Evolutionary conservation across 2,329 filamentous ascomycete species (phyloP).

Genomic region (Sporothrix pallida): DNA sequence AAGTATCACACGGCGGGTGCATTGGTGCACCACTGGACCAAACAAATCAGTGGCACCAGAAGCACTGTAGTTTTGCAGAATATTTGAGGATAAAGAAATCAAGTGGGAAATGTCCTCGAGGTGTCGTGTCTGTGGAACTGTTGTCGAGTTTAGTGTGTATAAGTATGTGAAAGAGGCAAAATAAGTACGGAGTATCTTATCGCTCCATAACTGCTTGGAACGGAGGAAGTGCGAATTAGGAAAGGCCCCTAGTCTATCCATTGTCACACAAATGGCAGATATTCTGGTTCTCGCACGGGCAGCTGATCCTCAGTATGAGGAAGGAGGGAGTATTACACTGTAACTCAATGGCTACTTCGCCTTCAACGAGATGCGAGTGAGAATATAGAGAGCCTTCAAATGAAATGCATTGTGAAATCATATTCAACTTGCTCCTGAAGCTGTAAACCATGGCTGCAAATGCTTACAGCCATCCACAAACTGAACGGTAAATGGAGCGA

Average conservation of each 20-base stretch:
- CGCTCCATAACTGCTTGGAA: neutral
- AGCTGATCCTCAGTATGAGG: neutral
- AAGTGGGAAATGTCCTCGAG: too few relatives aligned
- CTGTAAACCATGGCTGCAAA: too few relatives aligned
- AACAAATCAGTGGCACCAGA: neutral
- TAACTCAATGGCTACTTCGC: neutral
- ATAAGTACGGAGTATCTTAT: neutral
- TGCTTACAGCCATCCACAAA: neutral
- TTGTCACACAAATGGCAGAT: constrained; percentile 11
- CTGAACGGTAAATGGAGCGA: neutral
- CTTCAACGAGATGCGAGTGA: neutral
- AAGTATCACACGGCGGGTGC: constrained; percentile 12
- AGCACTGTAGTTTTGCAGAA: neutral
- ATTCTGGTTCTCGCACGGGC: neutral
- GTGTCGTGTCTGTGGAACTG: neutral
- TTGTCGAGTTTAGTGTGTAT: neutral
- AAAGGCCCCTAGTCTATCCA: neutral
- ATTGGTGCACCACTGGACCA: neutral
- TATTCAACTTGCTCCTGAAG: neutral
- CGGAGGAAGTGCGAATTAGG: constrained; percentile 22
- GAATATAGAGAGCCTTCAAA: neutral
- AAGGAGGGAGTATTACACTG: neutral
- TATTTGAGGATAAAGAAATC: too few relatives aligned
- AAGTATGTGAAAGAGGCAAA: neutral
- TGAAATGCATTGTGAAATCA: neutral